These are phyloP conservation scores for Themeda triandra DNA, from an alignment of 176 grass and related monocot genomes.

Conservation along the genomic window DNA sequence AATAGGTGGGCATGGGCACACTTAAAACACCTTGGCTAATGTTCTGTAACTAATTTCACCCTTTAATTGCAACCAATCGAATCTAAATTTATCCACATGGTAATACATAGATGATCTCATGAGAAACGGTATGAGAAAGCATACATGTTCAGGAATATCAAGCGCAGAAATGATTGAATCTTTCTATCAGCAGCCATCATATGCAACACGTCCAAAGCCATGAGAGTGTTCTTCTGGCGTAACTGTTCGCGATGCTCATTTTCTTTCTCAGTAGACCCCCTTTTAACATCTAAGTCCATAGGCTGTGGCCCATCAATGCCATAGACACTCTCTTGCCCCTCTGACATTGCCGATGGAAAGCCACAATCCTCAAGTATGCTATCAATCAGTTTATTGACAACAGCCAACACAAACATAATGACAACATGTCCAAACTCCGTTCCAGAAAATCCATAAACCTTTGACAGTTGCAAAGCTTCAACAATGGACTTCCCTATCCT, in stretches of 20 bases:
- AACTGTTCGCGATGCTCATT: slow-evolving; percentile 57
- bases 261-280: slow-evolving; percentile 35
- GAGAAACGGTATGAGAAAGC: slow-evolving; percentile 12
- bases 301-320: slow-evolving; percentile 36
- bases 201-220: slow-evolving; percentile 74
- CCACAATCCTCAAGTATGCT: slow-evolving; percentile 75
- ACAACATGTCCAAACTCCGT: slow-evolving; percentile 58
- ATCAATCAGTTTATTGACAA: slow-evolving; percentile 65
- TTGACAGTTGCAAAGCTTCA: slow-evolving; percentile 65
- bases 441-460: slow-evolving; percentile 34
- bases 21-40: neutral
- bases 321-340: slow-evolving; percentile 33
- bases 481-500: slow-evolving; percentile 79
- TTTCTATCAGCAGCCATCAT: slow-evolving; percentile 75
- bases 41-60: neutral
- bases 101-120: neutral
- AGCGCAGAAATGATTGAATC: slow-evolving; percentile 67
- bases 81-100: neutral
- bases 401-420: slow-evolving; percentile 57
- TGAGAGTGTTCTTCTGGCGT: slow-evolving; percentile 53
- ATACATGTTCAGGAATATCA: slow-evolving; percentile 88
- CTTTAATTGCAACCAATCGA: neutral
- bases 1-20: neutral
- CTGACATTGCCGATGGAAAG: slow-evolving; percentile 23
- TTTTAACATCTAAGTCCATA: slow-evolving; percentile 59